These are phyloP conservation scores for Domatiomyces globalis DNA, from an alignment of 2,329 filamentous ascomycete genomes.

Conservation along the genomic window DNA sequence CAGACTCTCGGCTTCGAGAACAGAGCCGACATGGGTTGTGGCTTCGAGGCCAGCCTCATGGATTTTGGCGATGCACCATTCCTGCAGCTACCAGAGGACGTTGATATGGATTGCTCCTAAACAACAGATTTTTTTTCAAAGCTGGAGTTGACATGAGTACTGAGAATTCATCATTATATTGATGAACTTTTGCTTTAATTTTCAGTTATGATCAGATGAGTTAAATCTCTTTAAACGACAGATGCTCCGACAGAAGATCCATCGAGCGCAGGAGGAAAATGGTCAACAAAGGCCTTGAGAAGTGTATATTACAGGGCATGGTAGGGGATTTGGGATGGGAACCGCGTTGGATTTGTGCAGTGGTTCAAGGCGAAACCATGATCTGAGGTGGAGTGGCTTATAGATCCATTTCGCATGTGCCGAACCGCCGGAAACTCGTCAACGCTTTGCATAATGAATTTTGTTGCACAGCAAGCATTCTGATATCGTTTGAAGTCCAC, in stretches of 20 bases:
- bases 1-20: slow-evolving; percentile 14
- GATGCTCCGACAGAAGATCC: neutral
- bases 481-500: neutral
- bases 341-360: neutral
- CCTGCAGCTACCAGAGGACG: slow-evolving; percentile 29
- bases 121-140: neutral
- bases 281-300: neutral
- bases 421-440: neutral
- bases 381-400: too few relatives aligned
- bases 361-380: neutral
- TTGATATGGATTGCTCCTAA: slow-evolving; percentile 26
- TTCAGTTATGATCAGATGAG: neutral
- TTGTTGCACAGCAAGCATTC: neutral
- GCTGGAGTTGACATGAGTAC: neutral
- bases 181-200: neutral
- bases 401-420: neutral
- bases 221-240: neutral
- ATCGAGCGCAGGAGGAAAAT: neutral
- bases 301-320: slow-evolving; percentile 1
- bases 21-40: slow-evolving; percentile 21
- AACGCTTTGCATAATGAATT: neutral
- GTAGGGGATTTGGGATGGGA: neutral
- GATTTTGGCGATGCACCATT: slow-evolving; percentile 35
- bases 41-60: slow-evolving; percentile 22
- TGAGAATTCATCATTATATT: neutral